Conservation (phyloP, 768 basidiomycete genomes). For the Mycena kentingensis region DNA sequence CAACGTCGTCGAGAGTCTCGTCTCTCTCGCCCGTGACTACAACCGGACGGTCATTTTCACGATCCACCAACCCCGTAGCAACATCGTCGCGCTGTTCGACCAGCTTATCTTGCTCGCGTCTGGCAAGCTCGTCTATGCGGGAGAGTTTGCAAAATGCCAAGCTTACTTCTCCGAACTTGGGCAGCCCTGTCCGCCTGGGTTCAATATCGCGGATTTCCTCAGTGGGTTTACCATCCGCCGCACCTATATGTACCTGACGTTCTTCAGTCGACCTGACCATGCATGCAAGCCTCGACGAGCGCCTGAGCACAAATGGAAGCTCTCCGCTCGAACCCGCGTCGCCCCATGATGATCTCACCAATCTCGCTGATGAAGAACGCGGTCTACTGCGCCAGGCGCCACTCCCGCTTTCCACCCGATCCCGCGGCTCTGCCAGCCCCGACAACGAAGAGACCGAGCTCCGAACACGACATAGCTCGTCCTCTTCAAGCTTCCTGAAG, state of each 20-base stretch:
- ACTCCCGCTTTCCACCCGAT: constrained; percentile 41
- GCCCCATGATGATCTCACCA: constrained; percentile 40
- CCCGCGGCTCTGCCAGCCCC: constrained; percentile 36
- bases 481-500: constrained; percentile 58
- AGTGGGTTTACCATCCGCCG: constrained; percentile 55
- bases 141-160: constrained; percentile 73
- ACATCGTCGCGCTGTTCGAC: constrained; percentile 96
- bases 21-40: constrained; percentile 82
- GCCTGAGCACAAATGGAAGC: constrained; percentile 39
- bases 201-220: constrained; percentile 95
- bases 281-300: constrained; percentile 47
- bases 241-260: not conserved
- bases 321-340: constrained; percentile 44
- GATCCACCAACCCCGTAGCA: constrained; percentile 96
- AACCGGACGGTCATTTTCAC: constrained; percentile 97
- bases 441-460: constrained; percentile 53
- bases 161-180: constrained; percentile 81
- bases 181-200: constrained; percentile 85
- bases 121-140: constrained; percentile 85
- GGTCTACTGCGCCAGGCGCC: constrained; percentile 40
- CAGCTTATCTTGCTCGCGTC: constrained; percentile 83
- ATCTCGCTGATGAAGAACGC: constrained; percentile 71
- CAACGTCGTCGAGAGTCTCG: constrained; percentile 90
- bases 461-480: constrained; percentile 47
- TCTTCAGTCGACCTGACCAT: constrained; percentile 69